These are phyloP conservation scores for Suillus weaverae DNA, from an alignment of 768 basidiomycete genomes.

Conservation along the genomic window DNA sequence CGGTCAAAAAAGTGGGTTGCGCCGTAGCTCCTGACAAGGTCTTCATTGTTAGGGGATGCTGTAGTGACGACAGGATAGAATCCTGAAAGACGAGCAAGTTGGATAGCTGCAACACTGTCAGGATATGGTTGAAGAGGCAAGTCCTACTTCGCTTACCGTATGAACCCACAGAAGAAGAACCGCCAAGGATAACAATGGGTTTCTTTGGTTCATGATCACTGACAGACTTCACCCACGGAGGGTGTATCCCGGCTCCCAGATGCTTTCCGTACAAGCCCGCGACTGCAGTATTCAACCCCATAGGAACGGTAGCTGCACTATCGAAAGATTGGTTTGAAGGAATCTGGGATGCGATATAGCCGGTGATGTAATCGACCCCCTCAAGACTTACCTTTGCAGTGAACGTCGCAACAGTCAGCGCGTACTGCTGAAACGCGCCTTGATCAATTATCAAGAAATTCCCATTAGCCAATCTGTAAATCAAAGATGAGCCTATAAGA, in stretches of 20 bases:
- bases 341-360: conserved; percentile 34
- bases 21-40: conserved; percentile 36
- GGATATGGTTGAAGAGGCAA: conserved; percentile 7
- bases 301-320: conserved; percentile 47
- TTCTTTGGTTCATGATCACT: conserved; percentile 40
- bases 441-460: conserved; percentile 26
- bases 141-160: conserved; percentile 32
- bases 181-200: conserved; percentile 50
- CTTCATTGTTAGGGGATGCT: conserved; percentile 32
- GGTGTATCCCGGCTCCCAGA: conserved; percentile 39
- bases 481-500: conserved; percentile 19
- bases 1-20: conserved; percentile 43
- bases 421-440: conserved; percentile 42
- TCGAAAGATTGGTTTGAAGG: conserved; percentile 45
- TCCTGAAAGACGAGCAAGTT: conserved; percentile 40
- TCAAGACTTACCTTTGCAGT: conserved; percentile 37
- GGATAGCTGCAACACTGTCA: conserved; percentile 29
- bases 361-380: not conserved
- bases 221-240: conserved; percentile 35
- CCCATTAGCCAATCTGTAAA: conserved; percentile 32
- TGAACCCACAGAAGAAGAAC: conserved; percentile 49
- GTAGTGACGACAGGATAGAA: conserved; percentile 45
- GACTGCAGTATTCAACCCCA: conserved; percentile 46
- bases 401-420: conserved; percentile 31
- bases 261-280: conserved; percentile 44